phyloP scores from a whole-genome alignment of 2,329 filamentous ascomycete species.

The Corniculantispora saksenae region DNA sequence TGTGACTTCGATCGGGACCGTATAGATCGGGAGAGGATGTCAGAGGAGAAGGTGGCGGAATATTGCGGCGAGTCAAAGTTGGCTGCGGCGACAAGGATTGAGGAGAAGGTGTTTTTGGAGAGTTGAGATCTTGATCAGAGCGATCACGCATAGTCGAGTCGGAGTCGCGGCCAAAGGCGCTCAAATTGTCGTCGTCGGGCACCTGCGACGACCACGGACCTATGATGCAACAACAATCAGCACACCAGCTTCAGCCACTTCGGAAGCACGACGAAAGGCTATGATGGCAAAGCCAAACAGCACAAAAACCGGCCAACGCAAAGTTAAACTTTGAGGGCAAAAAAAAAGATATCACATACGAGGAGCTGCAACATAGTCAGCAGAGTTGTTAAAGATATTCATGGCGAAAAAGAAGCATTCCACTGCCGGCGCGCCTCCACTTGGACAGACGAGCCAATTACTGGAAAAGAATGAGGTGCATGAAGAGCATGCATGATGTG shows the following conservation, averaged over 20 bases:
- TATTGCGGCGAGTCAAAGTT: slow-evolving; percentile 27
- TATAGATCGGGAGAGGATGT: slow-evolving; percentile 11
- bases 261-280: neutral
- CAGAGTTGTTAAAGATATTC: slow-evolving; percentile 39
- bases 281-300: neutral
- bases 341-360: slow-evolving; percentile 32
- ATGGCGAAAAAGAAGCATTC: slow-evolving; percentile 31
- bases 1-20: slow-evolving; percentile 17
- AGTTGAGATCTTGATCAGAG: neutral
- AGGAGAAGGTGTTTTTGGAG: slow-evolving; percentile 22
- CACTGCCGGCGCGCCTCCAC: slow-evolving; percentile 33
- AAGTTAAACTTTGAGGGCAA: neutral
- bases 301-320: neutral
- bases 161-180: neutral
- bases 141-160: slow-evolving; percentile 7
- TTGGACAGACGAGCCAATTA: slow-evolving; percentile 37
- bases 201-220: slow-evolving; percentile 19
- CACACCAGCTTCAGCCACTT: slow-evolving; percentile 7
- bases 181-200: slow-evolving; percentile 14
- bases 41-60: slow-evolving; percentile 22
- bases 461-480: slow-evolving; percentile 28
- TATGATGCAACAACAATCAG: slow-evolving; percentile 11
- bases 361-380: slow-evolving; percentile 38
- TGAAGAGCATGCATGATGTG: slow-evolving; percentile 34
- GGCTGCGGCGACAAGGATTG: slow-evolving; percentile 38